Conservation (phyloP, 345 rosid species). For the Eucalyptus cloeziana region DNA sequence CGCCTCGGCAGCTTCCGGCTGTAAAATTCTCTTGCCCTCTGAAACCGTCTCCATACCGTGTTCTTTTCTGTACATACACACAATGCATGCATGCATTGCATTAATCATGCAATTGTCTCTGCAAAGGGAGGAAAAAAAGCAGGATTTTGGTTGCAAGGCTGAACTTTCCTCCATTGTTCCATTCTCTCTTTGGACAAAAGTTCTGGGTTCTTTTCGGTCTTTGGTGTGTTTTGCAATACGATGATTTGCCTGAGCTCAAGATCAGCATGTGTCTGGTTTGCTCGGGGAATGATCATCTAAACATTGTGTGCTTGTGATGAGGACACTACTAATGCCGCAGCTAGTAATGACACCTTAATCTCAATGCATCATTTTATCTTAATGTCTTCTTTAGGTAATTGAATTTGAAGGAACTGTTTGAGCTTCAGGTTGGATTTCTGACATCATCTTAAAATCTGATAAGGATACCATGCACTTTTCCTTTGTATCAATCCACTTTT, state of each 20-base stretch:
- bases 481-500: background rate
- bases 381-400: background rate
- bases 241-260: background rate
- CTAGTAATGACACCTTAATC: background rate
- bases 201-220: background rate
- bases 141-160: background rate
- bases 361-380: background rate
- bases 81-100: background rate
- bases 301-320: background rate
- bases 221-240: rapidly evolving
- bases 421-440: background rate
- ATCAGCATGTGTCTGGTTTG: background rate
- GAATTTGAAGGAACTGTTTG: background rate
- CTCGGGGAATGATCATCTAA: background rate
- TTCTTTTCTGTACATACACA: background rate
- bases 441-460: background rate
- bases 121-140: too few species aligned
- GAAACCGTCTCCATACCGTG: background rate
- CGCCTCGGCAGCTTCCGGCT: background rate
- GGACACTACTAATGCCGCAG: background rate
- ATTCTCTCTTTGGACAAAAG: background rate
- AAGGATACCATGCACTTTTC: background rate
- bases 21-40: background rate
- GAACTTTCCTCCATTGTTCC: background rate
- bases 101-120: background rate